Conservation (phyloP, 2,329 filamentous ascomycete species). For the Venturia nashicola region DNA sequence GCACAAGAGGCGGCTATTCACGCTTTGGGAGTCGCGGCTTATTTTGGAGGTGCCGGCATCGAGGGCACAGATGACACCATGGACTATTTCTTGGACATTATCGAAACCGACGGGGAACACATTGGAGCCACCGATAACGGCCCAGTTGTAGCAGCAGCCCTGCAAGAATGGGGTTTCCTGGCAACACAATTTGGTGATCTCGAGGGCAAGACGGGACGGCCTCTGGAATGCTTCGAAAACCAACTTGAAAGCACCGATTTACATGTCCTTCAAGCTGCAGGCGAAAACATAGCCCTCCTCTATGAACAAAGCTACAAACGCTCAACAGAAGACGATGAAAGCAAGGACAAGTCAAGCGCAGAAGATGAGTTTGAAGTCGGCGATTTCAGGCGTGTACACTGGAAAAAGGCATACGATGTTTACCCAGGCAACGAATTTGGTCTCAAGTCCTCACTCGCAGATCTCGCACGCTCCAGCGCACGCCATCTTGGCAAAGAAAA, state of each 20-base stretch:
- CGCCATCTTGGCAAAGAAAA: slow-evolving; percentile 55
- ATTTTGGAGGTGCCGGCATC: slow-evolving; percentile 62
- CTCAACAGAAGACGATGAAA: slow-evolving; percentile 43
- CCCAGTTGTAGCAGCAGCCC: slow-evolving; percentile 58
- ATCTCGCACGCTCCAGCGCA: slow-evolving; percentile 47
- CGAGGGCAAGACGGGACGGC: slow-evolving; percentile 55
- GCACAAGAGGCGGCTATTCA: slow-evolving; percentile 63
- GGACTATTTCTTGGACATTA: slow-evolving; percentile 63
- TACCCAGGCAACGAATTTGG: slow-evolving; percentile 45
- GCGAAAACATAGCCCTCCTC: slow-evolving; percentile 68
- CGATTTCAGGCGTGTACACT: slow-evolving; percentile 1
- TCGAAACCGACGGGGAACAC: slow-evolving; percentile 64
- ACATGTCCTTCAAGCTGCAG: slow-evolving; percentile 64
- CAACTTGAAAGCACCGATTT: slow-evolving; percentile 67
- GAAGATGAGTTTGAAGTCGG: slow-evolving; percentile 23
- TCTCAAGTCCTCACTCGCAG: slow-evolving; percentile 45
- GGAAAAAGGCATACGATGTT: slow-evolving; percentile 46
- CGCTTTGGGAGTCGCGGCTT: slow-evolving; percentile 56
- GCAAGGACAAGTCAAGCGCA: slow-evolving; percentile 31
- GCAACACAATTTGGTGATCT: slow-evolving; percentile 67
- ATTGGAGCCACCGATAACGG: slow-evolving; percentile 61
- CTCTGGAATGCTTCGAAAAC: slow-evolving; percentile 71
- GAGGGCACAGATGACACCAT: slow-evolving; percentile 60
- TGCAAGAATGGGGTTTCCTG: slow-evolving; percentile 70
- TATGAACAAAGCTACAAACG: slow-evolving; percentile 61